Evolutionary conservation across 352 stramenopile species (phyloP).

Genomic region (Pythium volutum): DNA sequence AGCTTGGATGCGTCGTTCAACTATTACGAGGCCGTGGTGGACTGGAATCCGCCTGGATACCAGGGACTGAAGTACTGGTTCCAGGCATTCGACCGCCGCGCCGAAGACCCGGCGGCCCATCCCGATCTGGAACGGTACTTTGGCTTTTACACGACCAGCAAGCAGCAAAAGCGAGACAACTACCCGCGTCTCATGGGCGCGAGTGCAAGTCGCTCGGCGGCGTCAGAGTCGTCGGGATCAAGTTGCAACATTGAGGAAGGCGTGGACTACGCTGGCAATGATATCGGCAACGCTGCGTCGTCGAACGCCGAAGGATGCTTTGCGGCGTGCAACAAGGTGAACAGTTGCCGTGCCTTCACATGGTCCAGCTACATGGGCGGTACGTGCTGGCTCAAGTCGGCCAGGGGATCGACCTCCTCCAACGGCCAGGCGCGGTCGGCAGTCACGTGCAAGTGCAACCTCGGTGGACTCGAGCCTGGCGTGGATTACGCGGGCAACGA

Average conservation of each 20-base stretch:
- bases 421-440: conserved; percentile 10
- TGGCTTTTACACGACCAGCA: conserved; percentile 32
- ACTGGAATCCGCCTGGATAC: conserved; percentile 27
- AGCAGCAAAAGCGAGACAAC: conserved; percentile 19
- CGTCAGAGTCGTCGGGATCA: not conserved
- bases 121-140: conserved; percentile 31
- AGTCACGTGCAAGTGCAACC: conserved; percentile 14
- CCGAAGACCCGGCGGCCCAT: conserved; percentile 17
- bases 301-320: conserved; percentile 10
- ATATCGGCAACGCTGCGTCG: conserved; percentile 4
- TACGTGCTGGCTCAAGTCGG: conserved; percentile 28
- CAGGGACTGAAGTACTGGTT: conserved; percentile 38
- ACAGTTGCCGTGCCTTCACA: conserved; percentile 22
- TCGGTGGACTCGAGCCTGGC: conserved; percentile 1
- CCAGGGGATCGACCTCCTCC: not conserved
- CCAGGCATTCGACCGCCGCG: conserved; percentile 35
- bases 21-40: conserved; percentile 31
- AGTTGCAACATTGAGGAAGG: conserved; percentile 12
- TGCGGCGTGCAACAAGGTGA: conserved; percentile 1
- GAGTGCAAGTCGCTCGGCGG: not conserved
- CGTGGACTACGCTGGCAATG: conserved; percentile 14
- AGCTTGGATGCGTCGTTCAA: conserved; percentile 21
- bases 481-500: conserved; percentile 25
- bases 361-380: conserved; percentile 30
- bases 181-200: conserved; percentile 16